Conservation (phyloP, 208 protist species). For the Tritrichomonas musculus region DNA sequence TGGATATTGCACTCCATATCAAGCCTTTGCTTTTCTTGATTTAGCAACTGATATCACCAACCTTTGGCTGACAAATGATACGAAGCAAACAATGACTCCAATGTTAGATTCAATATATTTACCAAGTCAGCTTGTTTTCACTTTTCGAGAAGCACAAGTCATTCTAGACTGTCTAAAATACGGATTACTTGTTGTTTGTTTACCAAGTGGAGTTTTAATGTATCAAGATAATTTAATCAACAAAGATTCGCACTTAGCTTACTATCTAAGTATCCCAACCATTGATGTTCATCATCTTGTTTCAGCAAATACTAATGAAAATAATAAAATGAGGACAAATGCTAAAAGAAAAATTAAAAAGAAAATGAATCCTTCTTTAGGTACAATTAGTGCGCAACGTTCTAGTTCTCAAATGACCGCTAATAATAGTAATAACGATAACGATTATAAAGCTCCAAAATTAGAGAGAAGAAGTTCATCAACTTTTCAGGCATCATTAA, state of each 20-base stretch:
- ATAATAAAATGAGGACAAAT: too few species aligned
- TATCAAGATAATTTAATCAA: neutral
- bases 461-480: too few species aligned
- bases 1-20: neutral
- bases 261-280: neutral
- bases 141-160: neutral
- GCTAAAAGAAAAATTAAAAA: too few species aligned
- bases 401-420: too few species aligned
- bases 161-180: neutral
- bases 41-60: neutral
- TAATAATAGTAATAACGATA: too few species aligned
- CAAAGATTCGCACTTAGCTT: neutral
- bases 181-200: neutral
- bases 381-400: too few species aligned
- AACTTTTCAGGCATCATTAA: too few species aligned
- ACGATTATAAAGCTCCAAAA: too few species aligned
- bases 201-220: neutral
- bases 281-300: neutral
- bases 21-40: neutral
- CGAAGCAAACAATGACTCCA: neutral
- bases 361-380: too few species aligned
- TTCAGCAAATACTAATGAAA: too few species aligned
- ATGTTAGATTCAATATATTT: neutral
- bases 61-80: neutral
- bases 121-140: neutral